These are phyloP conservation scores for Fusarium irregulare DNA, from an alignment of 2,329 filamentous ascomycete genomes.

Conservation along the genomic window DNA sequence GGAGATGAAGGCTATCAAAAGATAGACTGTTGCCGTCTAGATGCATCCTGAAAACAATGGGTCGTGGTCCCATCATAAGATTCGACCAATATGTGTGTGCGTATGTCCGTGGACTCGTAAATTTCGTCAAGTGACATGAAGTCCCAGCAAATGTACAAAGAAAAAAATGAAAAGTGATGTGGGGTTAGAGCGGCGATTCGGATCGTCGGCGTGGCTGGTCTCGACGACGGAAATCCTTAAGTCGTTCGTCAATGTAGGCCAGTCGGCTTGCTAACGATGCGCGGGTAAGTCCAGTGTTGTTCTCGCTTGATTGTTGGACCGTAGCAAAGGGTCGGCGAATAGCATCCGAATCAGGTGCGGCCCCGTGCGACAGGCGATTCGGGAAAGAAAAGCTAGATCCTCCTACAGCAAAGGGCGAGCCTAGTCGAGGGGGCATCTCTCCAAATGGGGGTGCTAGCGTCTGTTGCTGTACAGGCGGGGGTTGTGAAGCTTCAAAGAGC, in stretches of 20 bases:
- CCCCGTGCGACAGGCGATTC: slow-evolving; percentile 63
- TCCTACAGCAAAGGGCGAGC: slow-evolving; percentile 67
- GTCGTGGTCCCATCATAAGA: slow-evolving; percentile 29
- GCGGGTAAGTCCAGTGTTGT: slow-evolving; percentile 51
- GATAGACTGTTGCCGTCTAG: slow-evolving; percentile 42
- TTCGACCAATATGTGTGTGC: slow-evolving; percentile 30
- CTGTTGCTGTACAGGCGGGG: slow-evolving; percentile 26
- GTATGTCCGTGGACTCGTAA: slow-evolving; percentile 42
- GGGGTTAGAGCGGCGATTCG: slow-evolving; percentile 60
- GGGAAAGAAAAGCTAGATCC: slow-evolving; percentile 69
- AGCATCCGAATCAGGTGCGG: slow-evolving; percentile 57
- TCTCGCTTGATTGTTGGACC: slow-evolving; percentile 60
- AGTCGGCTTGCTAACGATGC: slow-evolving; percentile 63
- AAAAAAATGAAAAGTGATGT: slow-evolving; percentile 20
- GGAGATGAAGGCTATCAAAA: slow-evolving; percentile 32
- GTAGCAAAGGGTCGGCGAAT: slow-evolving; percentile 67
- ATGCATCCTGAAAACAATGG: slow-evolving; percentile 43
- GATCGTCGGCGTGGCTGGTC: slow-evolving; percentile 57
- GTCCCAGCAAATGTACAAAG: slow-evolving; percentile 36
- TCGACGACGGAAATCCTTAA: slow-evolving; percentile 64
- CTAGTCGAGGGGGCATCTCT: slow-evolving; percentile 61
- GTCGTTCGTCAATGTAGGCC: slow-evolving; percentile 68
- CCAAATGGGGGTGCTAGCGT: slow-evolving; percentile 48
- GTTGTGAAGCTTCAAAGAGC: slow-evolving; percentile 52
- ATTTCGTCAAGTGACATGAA: slow-evolving; percentile 42